Evolutionary conservation across 768 basidiomycete genomes (phyloP).

Genomic region (Suillus paluster): DNA sequence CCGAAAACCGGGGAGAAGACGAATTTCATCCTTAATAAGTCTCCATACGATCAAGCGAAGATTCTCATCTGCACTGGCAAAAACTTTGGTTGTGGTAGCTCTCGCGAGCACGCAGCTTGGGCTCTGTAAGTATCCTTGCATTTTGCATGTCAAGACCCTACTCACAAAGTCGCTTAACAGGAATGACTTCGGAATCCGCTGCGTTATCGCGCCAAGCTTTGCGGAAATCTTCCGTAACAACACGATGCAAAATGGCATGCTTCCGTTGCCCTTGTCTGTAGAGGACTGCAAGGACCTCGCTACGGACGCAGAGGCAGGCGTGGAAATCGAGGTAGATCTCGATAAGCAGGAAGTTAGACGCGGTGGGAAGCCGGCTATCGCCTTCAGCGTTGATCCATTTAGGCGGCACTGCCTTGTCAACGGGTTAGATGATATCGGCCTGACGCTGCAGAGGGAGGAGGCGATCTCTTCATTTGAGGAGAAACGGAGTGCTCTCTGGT

Average conservation of each 20-base stretch:
- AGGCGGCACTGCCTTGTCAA: conserved; percentile 92
- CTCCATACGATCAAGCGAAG: conserved; percentile 74
- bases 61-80: conserved; percentile 84
- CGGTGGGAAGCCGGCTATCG: conserved; percentile 67
- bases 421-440: conserved; percentile 94
- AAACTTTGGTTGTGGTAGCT: conserved; percentile 93
- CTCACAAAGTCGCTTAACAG: conserved; percentile 35
- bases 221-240: conserved; percentile 92
- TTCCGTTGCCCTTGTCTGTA: conserved; percentile 74
- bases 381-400: conserved; percentile 89
- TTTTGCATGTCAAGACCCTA: conserved; percentile 2
- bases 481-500: conserved; percentile 78
- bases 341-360: conserved; percentile 81
- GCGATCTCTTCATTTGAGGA: conserved; percentile 83
- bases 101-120: conserved; percentile 91
- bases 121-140: conserved; percentile 60
- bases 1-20: conserved; percentile 79
- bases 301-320: conserved; percentile 74
- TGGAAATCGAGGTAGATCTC: conserved; percentile 84
- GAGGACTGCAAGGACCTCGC: conserved; percentile 74
- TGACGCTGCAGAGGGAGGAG: conserved; percentile 83
- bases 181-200: conserved; percentile 89
- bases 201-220: conserved; percentile 86
- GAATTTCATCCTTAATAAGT: conserved; percentile 83
- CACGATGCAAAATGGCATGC: conserved; percentile 93